Base-by-base conservation (phyloP, 2,329 filamentous ascomycete genomes). In the Aureobasidium namibiae region DNA sequence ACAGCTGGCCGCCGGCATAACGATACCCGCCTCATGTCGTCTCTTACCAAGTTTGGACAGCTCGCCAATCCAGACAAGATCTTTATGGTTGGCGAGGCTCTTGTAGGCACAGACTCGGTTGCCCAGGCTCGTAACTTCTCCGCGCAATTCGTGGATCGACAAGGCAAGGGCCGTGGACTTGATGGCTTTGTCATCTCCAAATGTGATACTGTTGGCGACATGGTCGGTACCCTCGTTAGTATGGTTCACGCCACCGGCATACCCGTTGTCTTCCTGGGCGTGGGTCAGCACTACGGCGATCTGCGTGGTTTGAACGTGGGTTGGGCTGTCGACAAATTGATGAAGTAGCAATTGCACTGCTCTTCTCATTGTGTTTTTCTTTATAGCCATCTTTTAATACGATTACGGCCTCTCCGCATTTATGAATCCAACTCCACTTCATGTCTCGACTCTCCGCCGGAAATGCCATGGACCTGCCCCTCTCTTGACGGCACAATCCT, bases 181-280 rank as follows among this genome's bases (percentile, higher is more conserved):
- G 95, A 99, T 74, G 94, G 94, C 6, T 99, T 99, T 74, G 96
- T 99, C 70, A 96, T 99, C 67, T 92, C 88, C 62, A 99, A 99
- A 75, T 97, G 94, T 72, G 94, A 99, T 76, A 99, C 94, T 0
- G 95, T 99, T 38, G 95, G 94, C n/a, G 92, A 96, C 75, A 97
- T 97, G 92, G 91, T 96, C 44, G 91, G 87, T 2, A 96, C 92
- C 2, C 78, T 99, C 63, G 94, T 99, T 63, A 96, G 90, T 71
- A 92, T 99, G 79, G 92, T 99, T 39, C 92, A 97, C 75, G 92
- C 94, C 3, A 99, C 95, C 3, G 90, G 92, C 29, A 95, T 99
- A 46, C 95, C 95, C 0, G 91, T 99, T 21, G 81, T 97, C 11
- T 99, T 99, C 70, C 82, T 99, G 65, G 94, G 87, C 2, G 82